A percentile compares a stretch with the other conserved stretches of the same genome.
phyloP scores from a whole-genome alignment of 192 early-diverging fungal genomes.

The Thoreauomyces humboldtii region DNA sequence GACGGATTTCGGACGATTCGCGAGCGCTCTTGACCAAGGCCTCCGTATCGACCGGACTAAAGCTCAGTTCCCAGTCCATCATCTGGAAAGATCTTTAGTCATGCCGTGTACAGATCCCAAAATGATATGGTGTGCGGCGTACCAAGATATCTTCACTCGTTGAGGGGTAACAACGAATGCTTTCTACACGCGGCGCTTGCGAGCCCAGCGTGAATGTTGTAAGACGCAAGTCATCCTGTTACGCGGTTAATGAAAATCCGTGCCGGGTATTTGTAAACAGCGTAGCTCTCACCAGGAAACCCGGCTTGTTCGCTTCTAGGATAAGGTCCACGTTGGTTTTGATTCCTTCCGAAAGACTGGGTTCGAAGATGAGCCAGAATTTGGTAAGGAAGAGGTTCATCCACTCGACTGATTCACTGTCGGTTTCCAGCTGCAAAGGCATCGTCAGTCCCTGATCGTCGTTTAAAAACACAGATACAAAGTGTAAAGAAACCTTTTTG shows the following conservation, averaged over 20 bases:
- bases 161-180: constrained; percentile 33
- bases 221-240: constrained; percentile 41
- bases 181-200: constrained; percentile 44
- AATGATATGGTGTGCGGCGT: not conserved
- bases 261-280: constrained; percentile 38
- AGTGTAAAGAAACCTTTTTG: constrained; percentile 25
- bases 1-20: constrained; percentile 46
- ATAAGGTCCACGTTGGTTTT: constrained; percentile 70
- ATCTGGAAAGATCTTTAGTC: too few relatives aligned
- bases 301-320: constrained; percentile 70
- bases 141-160: constrained; percentile 38
- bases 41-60: constrained; percentile 78
- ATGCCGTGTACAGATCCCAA: too few relatives aligned
- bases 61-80: constrained; percentile 90
- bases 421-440: constrained; percentile 19
- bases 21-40: constrained; percentile 31
- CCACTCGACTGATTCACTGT: constrained; percentile 77
- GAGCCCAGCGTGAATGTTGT: constrained; percentile 51
- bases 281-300: constrained; percentile 72
- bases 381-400: constrained; percentile 81
- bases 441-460: not conserved
- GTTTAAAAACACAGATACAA: not conserved
- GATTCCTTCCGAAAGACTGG: constrained; percentile 72
- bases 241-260: too few relatives aligned
- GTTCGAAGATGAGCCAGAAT: constrained; percentile 92